Evolutionary conservation across 1,284 basidiomycete species (phyloP).

Genomic region (Trichosporon asahii): DNA sequence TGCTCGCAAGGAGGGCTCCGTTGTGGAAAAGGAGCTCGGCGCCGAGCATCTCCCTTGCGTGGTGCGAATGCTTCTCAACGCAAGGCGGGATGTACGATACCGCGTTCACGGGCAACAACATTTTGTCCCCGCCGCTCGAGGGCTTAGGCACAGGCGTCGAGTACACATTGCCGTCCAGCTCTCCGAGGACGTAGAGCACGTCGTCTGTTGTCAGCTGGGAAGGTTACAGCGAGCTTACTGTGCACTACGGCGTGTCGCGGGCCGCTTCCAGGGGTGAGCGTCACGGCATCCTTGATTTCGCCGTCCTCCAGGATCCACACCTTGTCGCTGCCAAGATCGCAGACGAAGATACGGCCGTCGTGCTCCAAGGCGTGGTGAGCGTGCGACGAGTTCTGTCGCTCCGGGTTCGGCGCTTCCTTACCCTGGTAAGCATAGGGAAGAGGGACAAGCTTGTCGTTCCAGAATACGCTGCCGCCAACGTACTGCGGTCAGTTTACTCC

Average conservation of each 20-base stretch:
- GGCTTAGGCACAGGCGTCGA: conserved; percentile 38
- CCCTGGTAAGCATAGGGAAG: conserved; percentile 39
- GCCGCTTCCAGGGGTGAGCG: conserved; percentile 32
- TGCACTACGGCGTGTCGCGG: conserved; percentile 46
- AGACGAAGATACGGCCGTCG: conserved; percentile 38
- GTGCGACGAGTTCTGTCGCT: conserved; percentile 47
- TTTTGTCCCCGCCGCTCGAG: conserved; percentile 11
- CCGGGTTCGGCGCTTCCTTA: conserved; percentile 35
- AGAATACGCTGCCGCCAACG: conserved; percentile 40
- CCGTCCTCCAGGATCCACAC: conserved; percentile 41
- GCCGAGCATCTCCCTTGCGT: conserved; percentile 32
- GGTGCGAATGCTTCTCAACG: neutral
- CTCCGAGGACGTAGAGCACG: conserved; percentile 47
- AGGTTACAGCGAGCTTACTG: conserved; percentile 29
- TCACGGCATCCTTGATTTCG: conserved; percentile 11
- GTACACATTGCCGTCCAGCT: conserved; percentile 40
- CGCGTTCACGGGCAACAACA: conserved; percentile 26
- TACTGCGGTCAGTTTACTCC: conserved; percentile 23
- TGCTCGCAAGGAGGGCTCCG: conserved; percentile 43
- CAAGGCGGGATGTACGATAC: conserved; percentile 14
- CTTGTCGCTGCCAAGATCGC: conserved; percentile 48
- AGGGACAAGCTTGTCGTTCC: conserved; percentile 28
- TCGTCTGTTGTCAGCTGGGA: conserved; percentile 28
- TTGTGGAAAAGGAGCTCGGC: conserved; percentile 44
- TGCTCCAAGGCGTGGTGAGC: conserved; percentile 46